Percentiles rank a stretch among this genome's conserved stretches.
Evolutionary conservation across 257 asterid genomes (phyloP).

Genomic region (Parsonsia alboflavescens): DNA sequence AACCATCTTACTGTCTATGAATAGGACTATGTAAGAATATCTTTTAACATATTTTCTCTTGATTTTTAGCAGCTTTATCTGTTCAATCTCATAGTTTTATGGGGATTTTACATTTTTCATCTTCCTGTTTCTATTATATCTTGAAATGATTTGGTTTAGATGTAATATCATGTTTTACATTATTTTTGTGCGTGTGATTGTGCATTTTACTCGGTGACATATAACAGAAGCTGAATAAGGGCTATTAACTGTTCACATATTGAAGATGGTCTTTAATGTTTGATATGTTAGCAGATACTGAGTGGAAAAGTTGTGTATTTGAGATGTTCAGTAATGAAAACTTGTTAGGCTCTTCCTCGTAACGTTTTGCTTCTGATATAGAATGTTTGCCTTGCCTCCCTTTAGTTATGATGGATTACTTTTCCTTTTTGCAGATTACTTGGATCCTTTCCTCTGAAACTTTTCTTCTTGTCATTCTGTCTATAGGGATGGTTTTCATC

Average conservation of each 20-base stretch:
- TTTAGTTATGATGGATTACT: not conserved
- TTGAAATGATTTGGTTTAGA: not conserved
- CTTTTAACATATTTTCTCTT: not conserved
- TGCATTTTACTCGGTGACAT: not conserved
- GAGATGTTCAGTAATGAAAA: not conserved
- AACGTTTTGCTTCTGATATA: not conserved
- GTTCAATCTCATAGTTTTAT: not conserved
- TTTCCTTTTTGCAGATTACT: too few species aligned
- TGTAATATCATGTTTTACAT: too few species aligned
- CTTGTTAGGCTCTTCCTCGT: not conserved
- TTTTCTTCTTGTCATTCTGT: not conserved
- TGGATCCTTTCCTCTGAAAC: not conserved
- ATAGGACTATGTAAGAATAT: constrained; percentile 46
- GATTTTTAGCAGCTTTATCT: too few species aligned
- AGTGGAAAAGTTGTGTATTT: too few species aligned
- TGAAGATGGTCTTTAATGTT: too few species aligned
- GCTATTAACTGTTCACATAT: too few species aligned
- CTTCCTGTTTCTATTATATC: not conserved
- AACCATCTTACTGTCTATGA: constrained; percentile 39
- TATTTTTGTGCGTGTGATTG: too few species aligned
- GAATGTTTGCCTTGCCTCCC: not conserved
- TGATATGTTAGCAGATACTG: too few species aligned
- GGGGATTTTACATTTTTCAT: not conserved
- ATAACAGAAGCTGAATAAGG: not conserved
- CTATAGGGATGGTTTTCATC: constrained; percentile 52